These are phyloP conservation scores for Cyberlindnera sargentensis DNA, from an alignment of 805 yeast species.

Conservation along the genomic window DNA sequence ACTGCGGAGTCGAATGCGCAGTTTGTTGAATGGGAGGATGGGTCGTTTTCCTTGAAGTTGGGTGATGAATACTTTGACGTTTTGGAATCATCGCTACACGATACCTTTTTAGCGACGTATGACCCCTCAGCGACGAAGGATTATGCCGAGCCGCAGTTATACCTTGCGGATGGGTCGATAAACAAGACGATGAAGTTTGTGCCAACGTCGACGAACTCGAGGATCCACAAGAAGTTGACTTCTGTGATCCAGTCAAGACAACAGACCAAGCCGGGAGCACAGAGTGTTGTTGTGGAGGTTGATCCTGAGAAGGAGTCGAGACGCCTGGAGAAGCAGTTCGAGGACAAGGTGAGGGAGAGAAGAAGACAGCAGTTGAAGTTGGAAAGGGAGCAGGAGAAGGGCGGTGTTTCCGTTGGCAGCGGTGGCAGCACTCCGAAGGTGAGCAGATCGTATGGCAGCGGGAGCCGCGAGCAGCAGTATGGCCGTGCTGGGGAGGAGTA, in stretches of 20 bases:
- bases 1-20: constrained; percentile 85
- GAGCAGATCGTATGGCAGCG: constrained; percentile 18
- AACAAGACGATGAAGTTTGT: constrained; percentile 64
- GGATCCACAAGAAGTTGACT: constrained; percentile 75
- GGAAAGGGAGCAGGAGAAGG: constrained; percentile 49
- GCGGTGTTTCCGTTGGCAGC: constrained; percentile 25
- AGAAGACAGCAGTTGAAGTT: constrained; percentile 50
- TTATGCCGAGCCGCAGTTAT: constrained; percentile 5
- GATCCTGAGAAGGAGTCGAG: constrained; percentile 70
- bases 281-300: constrained; percentile 33
- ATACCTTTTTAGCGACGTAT: constrained; percentile 64
- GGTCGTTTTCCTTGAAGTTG: constrained; percentile 73
- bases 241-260: constrained; percentile 45
- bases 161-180: constrained; percentile 47
- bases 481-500: constrained; percentile 30
- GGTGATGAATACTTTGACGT: constrained; percentile 88
- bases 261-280: constrained; percentile 30
- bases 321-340: constrained; percentile 59
- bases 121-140: not conserved
- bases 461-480: constrained; percentile 17
- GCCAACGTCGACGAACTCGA: constrained; percentile 86
- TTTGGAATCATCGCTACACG: constrained; percentile 53
- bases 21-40: constrained; percentile 92
- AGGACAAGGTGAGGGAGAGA: constrained; percentile 58
- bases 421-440: constrained; percentile 23